These are phyloP conservation scores for Byssothecium circinans DNA, from an alignment of 2,329 filamentous ascomycete genomes.

Conservation along the genomic window DNA sequence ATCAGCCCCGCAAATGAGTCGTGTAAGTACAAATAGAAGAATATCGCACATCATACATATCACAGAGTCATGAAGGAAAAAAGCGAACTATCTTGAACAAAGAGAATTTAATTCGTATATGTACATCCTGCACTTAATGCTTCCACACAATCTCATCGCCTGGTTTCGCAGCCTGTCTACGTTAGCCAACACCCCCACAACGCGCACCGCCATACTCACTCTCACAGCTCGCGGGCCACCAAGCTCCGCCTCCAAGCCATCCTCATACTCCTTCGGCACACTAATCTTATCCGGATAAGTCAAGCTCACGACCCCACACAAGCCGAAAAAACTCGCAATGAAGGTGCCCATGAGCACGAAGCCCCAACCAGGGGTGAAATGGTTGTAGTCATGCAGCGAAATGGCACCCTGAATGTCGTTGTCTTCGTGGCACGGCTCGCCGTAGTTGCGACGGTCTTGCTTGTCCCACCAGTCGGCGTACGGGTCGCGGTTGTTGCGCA, in stretches of 20 bases:
- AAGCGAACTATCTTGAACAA: neutral
- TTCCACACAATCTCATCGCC: conserved; percentile 17
- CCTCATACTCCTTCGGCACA: conserved; percentile 50
- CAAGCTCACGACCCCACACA: conserved; percentile 44
- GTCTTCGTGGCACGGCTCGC: conserved; percentile 95
- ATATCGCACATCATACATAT: too few relatives aligned
- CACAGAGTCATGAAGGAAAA: neutral
- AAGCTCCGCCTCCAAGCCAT: conserved; percentile 52
- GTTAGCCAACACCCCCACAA: conserved; percentile 1
- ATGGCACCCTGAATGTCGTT: conserved; percentile 91
- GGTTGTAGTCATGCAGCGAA: conserved; percentile 85
- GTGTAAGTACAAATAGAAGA: too few relatives aligned
- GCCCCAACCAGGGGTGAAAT: conserved; percentile 73
- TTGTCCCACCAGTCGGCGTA: conserved; percentile 96
- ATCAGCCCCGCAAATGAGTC: too few relatives aligned
- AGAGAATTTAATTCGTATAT: conserved; percentile 6
- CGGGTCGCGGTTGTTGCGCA: conserved; percentile 90
- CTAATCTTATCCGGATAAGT: conserved; percentile 52
- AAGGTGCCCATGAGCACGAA: conserved; percentile 58
- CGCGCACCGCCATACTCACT: conserved; percentile 31
- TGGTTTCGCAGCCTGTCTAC: conserved; percentile 16
- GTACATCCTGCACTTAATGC: neutral
- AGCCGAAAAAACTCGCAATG: conserved; percentile 43
- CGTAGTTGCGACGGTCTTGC: conserved; percentile 95
- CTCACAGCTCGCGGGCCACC: conserved; percentile 49